Evolutionary conservation across 768 basidiomycete genomes (phyloP), one percentile per base, ranked within the genome.

Genomic region (Mycena olivaceomarginata): DNA sequence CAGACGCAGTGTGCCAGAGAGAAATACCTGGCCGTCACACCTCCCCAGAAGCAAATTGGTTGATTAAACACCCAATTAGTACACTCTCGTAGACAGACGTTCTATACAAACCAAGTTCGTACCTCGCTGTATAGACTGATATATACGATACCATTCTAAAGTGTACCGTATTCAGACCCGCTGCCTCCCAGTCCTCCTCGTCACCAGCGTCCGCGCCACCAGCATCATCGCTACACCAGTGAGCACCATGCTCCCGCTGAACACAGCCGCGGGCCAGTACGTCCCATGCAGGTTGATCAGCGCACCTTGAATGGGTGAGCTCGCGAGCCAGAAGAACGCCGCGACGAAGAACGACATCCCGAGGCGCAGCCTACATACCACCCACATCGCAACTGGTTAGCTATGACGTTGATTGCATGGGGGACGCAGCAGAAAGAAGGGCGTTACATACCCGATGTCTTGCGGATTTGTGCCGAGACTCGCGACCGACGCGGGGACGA

Each of bases 221-320:
- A 65, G 22, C 64, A 77, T 73, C 45, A 77, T 68, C 20, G 11
- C 70, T 37, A 79, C 78, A 4, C 80, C 80, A 22, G 72, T 11
- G 8, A 76, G 46, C 25, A 81, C 80, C 22, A 45, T 39, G 20
- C 57, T 41, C 22, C 80, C 80, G 40, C 78, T 77, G 59, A 79
- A 81, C n/a, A 79, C 67, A 15, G 75, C 72, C 37, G 67, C 51
- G 5, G 80, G 67, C 78, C 73, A 77, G 46, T 76, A 80, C 12
- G 70, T 65, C 62, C 70, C 72, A 16, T 67, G 37, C 22, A 69
- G 25, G 0, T 71, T 48, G 25, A 80, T 77, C 9, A 80, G 63
- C 25, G 77, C 80, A 12, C 80, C 80, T 59, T 80, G 80, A 15
- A 80, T 70, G 15, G 51, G 51, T n/a, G 51, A 5, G 51, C 51